A percentile compares a stretch with the other conserved stretches of the same genome.
phyloP scores from a whole-genome alignment of 768 basidiomycete species.

The Suillus clintonianus region DNA sequence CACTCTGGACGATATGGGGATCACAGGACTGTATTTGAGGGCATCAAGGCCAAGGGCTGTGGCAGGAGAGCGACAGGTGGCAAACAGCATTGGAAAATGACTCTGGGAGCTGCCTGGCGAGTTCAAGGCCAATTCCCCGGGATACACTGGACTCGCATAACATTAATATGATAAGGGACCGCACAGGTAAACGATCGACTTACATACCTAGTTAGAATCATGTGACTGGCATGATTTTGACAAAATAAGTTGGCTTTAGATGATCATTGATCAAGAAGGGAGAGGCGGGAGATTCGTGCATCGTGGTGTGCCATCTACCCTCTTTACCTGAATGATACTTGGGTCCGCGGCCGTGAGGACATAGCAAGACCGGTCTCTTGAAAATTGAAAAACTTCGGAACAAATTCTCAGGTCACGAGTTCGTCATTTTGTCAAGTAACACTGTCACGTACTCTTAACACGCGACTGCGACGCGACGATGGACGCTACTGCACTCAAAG shows the following conservation, averaged over 20 bases:
- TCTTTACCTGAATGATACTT: too few species aligned
- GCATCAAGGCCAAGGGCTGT: constrained; percentile 18
- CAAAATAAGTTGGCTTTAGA: not conserved
- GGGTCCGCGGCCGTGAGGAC: too few species aligned
- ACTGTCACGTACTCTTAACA: too few species aligned
- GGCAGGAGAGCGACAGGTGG: constrained; percentile 22
- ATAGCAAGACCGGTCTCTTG: too few species aligned
- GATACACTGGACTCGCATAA: not conserved
- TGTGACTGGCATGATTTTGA: not conserved
- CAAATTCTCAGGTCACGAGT: too few species aligned
- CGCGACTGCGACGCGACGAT: constrained; percentile 1
- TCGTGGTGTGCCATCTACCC: not conserved
- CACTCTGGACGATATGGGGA: constrained; percentile 33
- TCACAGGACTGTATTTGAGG: constrained; percentile 21
- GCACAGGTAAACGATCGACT: not conserved
- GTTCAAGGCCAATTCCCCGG: constrained; percentile 13
- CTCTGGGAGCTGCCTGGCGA: constrained; percentile 11
- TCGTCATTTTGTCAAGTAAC: too few species aligned
- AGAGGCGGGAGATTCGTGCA: not conserved
- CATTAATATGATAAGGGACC: not conserved
- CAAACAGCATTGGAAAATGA: constrained; percentile 18
- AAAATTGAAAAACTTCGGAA: too few species aligned
- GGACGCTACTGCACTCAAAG: constrained; percentile 7
- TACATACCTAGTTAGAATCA: not conserved
- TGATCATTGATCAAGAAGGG: not conserved